Evolutionary conservation across 2,329 filamentous ascomycete species (phyloP).

Genomic region (Cytospora piceicola): DNA sequence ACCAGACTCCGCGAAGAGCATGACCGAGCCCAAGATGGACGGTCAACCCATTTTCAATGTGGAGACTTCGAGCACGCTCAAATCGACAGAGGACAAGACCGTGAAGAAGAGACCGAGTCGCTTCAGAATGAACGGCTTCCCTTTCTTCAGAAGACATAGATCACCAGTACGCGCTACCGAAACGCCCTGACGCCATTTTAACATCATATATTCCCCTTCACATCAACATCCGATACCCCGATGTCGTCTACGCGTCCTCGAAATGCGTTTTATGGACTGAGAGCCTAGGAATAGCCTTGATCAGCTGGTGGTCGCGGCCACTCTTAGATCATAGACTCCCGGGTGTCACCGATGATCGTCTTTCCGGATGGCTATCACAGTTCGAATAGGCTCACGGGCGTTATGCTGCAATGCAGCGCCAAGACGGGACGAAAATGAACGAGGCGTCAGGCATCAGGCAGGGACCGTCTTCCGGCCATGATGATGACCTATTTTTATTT

Average conservation of each 20-base stretch:
- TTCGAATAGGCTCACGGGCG: background rate
- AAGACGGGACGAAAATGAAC: background rate
- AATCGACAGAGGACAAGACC: constrained; percentile 50
- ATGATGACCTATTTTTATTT: no score
- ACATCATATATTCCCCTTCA: background rate
- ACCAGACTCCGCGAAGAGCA: constrained; percentile 37
- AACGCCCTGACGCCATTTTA: constrained; percentile 12
- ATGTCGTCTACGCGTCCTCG: background rate
- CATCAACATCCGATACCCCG: background rate
- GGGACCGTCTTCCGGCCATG: background rate
- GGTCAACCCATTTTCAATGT: constrained; percentile 41
- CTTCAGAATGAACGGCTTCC: constrained; percentile 65
- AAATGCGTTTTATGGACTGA: background rate
- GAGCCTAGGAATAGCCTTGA: background rate
- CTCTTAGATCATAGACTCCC: background rate
- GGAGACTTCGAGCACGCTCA: constrained; percentile 47
- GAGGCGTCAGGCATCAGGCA: background rate
- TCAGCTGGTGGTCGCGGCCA: background rate
- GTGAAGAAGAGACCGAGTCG: constrained; percentile 66
- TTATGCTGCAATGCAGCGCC: background rate
- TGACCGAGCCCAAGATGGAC: constrained; percentile 35
- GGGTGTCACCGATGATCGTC: background rate
- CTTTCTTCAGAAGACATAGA: constrained; percentile 60
- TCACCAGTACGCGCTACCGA: constrained; percentile 42
- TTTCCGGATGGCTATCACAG: background rate